Evolutionary conservation across 2,329 filamentous ascomycete species (phyloP), one percentile per base, ranked within the genome.

Genomic region (Penicillium sp.): DNA sequence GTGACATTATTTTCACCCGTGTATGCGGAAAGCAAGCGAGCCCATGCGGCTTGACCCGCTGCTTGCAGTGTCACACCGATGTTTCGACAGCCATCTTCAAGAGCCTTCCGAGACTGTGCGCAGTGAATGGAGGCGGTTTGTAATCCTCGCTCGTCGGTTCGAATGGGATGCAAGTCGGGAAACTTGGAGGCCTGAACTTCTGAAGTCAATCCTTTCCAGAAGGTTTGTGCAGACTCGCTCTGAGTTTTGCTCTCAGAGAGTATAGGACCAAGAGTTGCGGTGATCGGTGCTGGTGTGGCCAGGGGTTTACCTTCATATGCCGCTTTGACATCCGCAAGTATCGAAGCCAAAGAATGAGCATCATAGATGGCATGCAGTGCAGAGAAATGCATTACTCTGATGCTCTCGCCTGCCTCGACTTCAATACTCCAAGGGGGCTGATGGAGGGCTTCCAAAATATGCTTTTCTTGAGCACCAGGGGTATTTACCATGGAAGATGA

Each of bases 361-460:
- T 97, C 92, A 61, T 95, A 97, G 0, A 97, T 76, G 0, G 89
- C 89, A 73, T 97, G 92, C 59, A 95, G 88, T 2, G 91, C 78
- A 9, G 78, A 82, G 18, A 86, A 65, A 41, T 80, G 72, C 38
- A 84, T 67, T 5, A 66, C 54, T 4, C 57, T 67, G 6, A 51
- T 55, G 3, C 52, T 55, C 10, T 62, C 54, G 2, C 55, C 41
- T 2, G 76, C 60, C 0, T 79, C 66, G 1, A 91, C 44, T 0
- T 75, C 73, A 18, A 90, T 70, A 11, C 75, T 74, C 90, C 90
- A 95, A 0, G 84, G 82, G 0, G 85, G 84, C 0, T 68, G 58
- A 39, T 84, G 75, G 3, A 88, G 67, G 9, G 76, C 67, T 1
- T 69, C 40, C 1, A 82, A 55, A 1, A 81, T 74, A 1, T 55